Conservation (phyloP, 208 protist species). For the Acanthamoeba comandoni region DNA sequence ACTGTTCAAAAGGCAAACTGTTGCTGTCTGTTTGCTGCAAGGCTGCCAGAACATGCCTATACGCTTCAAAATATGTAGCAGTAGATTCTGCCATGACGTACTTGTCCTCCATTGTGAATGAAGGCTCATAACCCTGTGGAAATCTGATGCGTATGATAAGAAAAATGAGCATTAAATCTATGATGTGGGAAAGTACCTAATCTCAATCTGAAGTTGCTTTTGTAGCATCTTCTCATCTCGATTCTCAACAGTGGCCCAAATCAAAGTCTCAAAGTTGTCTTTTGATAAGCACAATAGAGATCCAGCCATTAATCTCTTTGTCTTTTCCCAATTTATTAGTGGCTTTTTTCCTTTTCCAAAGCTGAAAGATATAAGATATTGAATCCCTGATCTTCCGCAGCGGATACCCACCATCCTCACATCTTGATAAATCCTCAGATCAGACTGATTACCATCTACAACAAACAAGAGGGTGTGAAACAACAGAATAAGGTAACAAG, state of each 20-base stretch:
- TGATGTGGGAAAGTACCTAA: background rate
- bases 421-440: constrained; percentile 12
- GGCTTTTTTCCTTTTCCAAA: background rate
- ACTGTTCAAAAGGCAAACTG: constrained; percentile 76
- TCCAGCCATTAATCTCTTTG: constrained; percentile 70
- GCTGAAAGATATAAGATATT: background rate
- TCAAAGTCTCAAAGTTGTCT: constrained; percentile 60
- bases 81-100: constrained; percentile 71
- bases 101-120: constrained; percentile 2
- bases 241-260: constrained; percentile 72
- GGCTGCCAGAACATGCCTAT: constrained; percentile 78
- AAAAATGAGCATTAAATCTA: background rate
- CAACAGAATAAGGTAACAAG: background rate
- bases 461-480: constrained; percentile 16
- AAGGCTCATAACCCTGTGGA: background rate
- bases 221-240: constrained; percentile 38
- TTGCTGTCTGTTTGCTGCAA: constrained; percentile 66
- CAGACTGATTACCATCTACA: background rate
- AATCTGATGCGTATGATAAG: constrained; percentile 30
- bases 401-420: constrained; percentile 43
- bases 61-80: constrained; percentile 79
- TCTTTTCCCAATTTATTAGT: constrained; percentile 76
- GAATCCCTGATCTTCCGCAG: background rate
- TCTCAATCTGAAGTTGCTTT: constrained; percentile 9
- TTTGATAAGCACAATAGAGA: constrained; percentile 67